A percentile compares a stretch with the other conserved stretches of the same genome.
Evolutionary conservation across 495 filamentous ascomycete genomes (phyloP).

Genomic region (Elaphomyces granulatus): DNA sequence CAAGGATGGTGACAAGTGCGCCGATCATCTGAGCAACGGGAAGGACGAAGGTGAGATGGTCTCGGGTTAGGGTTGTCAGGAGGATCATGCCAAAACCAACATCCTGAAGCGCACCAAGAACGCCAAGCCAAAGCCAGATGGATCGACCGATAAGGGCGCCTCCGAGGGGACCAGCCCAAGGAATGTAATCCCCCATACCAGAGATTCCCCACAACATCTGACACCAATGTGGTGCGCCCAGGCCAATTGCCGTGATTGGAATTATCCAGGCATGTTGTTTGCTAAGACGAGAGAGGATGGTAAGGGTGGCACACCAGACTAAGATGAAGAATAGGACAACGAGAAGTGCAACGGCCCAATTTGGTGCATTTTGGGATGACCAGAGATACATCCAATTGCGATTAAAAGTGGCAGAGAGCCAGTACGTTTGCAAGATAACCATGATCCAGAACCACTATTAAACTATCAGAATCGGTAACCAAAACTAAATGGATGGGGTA

Average conservation of each 20-base stretch:
- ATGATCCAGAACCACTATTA: conserved; percentile 37
- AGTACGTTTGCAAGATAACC: conserved; percentile 36
- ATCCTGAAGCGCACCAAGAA: conserved; percentile 34
- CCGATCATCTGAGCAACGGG: conserved; percentile 38
- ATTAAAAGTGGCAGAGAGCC: conserved; percentile 45
- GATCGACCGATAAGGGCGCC: conserved; percentile 34
- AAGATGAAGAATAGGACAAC: conserved; percentile 32
- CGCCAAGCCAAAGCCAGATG: conserved; percentile 38
- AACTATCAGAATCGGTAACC: conserved; percentile 26
- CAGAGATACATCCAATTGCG: conserved; percentile 44
- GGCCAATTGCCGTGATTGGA: conserved; percentile 35
- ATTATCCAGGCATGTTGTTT: conserved; percentile 37
- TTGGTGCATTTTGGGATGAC: conserved; percentile 30
- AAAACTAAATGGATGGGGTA: conserved; percentile 24
- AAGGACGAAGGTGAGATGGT: conserved; percentile 37
- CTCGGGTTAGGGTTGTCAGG: conserved; percentile 33
- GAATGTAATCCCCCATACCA: conserved; percentile 30
- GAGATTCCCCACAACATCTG: conserved; percentile 41
- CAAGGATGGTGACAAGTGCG: conserved; percentile 35
- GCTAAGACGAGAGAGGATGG: conserved; percentile 27
- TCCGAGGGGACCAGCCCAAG: conserved; percentile 32
- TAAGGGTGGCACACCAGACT: conserved; percentile 28
- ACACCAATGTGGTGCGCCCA: conserved; percentile 36
- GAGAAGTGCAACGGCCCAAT: conserved; percentile 32
- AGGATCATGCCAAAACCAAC: conserved; percentile 40